A percentile compares a stretch with the other conserved stretches of the same genome.
phyloP scores from a whole-genome alignment of 441 rosid genomes.

The Mallotus repandus region DNA sequence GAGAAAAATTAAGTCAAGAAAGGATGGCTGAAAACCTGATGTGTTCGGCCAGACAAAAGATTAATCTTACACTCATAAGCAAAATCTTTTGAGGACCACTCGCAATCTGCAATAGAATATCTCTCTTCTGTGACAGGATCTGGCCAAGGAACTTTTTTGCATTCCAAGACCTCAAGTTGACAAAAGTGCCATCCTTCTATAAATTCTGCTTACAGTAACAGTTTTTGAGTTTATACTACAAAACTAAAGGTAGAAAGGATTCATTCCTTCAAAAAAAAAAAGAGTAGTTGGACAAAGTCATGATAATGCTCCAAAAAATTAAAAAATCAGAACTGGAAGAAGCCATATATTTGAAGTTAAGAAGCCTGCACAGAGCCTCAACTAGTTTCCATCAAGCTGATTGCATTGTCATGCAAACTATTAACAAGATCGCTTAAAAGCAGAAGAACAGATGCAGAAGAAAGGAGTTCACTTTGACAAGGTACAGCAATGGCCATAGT shows the following conservation, averaged over 20 bases:
- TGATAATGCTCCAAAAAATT: background rate
- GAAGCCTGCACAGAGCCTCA: background rate
- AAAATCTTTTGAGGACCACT: conserved; percentile 59
- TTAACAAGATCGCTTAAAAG: background rate
- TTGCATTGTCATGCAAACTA: background rate
- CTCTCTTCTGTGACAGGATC: conserved; percentile 44
- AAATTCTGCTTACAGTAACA: background rate
- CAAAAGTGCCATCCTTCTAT: conserved; percentile 62
- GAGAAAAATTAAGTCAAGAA: no score
- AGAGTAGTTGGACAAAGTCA: background rate
- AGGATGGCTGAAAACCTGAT: conserved; percentile 54
- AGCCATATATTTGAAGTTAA: background rate
- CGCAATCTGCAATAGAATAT: conserved; percentile 53
- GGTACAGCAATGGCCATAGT: no score
- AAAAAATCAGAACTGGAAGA: background rate
- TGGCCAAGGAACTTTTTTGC: conserved; percentile 80
- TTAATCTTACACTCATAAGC: conserved; percentile 85
- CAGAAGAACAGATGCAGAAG: no score
- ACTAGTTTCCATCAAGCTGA: background rate
- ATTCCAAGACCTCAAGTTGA: conserved; percentile 80
- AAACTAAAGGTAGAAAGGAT: background rate
- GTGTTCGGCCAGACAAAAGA: conserved; percentile 87
- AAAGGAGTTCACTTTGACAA: no score
- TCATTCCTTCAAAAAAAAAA: background rate
- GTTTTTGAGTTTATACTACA: background rate